These are phyloP conservation scores for Hypoxylon sp. DNA, from an alignment of 2,329 filamentous ascomycete species.

Conservation along the genomic window DNA sequence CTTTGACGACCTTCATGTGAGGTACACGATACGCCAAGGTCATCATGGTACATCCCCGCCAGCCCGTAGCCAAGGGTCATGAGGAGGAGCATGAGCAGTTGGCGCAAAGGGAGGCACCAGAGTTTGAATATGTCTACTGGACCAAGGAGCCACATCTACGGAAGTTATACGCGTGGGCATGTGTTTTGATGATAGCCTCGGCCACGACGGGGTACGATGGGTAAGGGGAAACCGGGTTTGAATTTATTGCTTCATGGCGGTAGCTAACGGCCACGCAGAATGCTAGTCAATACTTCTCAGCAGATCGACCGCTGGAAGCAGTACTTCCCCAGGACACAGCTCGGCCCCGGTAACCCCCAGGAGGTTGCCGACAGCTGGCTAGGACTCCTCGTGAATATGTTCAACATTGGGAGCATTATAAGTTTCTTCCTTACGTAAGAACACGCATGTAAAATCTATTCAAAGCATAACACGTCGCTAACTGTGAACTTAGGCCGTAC, in stretches of 20 bases:
- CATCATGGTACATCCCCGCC: constrained; percentile 44
- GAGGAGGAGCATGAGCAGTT: constrained; percentile 55
- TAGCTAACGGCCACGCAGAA: constrained; percentile 50
- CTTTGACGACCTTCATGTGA: constrained; percentile 28
- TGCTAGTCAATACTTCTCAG: constrained; percentile 72
- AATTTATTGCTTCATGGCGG: neutral
- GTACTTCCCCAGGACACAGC: constrained; percentile 61
- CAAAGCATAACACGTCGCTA: constrained; percentile 15
- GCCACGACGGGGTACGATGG: constrained; percentile 75
- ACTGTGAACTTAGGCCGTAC: constrained; percentile 56
- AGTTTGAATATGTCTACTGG: constrained; percentile 71
- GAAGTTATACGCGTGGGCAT: constrained; percentile 67
- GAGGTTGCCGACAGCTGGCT: constrained; percentile 57
- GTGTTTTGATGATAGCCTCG: constrained; percentile 71
- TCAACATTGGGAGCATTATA: constrained; percentile 59
- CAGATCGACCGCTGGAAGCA: constrained; percentile 68
- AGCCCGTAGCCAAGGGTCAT: constrained; percentile 40
- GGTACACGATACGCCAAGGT: constrained; percentile 30
- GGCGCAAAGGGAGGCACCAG: constrained; percentile 62
- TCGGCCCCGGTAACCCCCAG: constrained; percentile 58
- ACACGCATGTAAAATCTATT: constrained; percentile 8
- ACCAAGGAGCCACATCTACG: constrained; percentile 69
- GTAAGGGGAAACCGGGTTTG: constrained; percentile 46
- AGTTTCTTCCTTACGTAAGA: constrained; percentile 57
- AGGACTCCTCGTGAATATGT: constrained; percentile 58